Evolutionary conservation across 2,329 filamentous ascomycete species (phyloP), one percentile per base, ranked within the genome.

Genomic region (Diaporthe amygdali): DNA sequence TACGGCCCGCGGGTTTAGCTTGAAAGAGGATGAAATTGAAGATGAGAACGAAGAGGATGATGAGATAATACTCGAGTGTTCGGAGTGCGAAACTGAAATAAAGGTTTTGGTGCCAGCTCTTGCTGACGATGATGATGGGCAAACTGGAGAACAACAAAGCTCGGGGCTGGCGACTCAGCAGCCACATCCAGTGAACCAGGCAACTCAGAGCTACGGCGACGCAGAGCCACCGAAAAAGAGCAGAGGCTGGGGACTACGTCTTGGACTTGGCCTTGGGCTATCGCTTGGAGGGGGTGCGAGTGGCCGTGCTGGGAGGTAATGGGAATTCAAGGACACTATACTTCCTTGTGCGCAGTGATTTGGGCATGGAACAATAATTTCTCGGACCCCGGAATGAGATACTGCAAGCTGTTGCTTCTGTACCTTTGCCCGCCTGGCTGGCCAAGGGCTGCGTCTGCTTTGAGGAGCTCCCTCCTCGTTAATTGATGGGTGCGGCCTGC

Each of bases 11-110:
- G 76, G 3, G 74, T 77, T 5, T 22, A 9, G 22, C 32, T 14
- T 69, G 32, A 75, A 76, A 0, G 77, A 77, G 2, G 76, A 76
- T 10, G 71, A 66, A 2, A 68, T 41, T n/a, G 59, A 54, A 56
- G 63, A 51, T 17, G 55, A 64, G 20, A 52, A 66, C 51, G 70
- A 75, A 73, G 67, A 69, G n/a, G 55, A 49, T 4, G 34, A 30
- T 12, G 67, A 69, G 44, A 34, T 69, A 17, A 30, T 20, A 6
- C 20, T 69, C 1, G 22, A 52, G 34, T 69, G 67, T 17, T 37
- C n/a, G 14, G 67, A 55, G 3, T 69, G 67, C 52, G 44, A 47
- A 27, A 63, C 20, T 44, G 59, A 37, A n/a, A 17, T 69, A 5
- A 52, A 3, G 22, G 55, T 69, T 14, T 6, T 63, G 10, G 67